Conservation (phyloP, 1,284 basidiomycete genomes). For the Cutaneotrichosporon curvatum region DNA sequence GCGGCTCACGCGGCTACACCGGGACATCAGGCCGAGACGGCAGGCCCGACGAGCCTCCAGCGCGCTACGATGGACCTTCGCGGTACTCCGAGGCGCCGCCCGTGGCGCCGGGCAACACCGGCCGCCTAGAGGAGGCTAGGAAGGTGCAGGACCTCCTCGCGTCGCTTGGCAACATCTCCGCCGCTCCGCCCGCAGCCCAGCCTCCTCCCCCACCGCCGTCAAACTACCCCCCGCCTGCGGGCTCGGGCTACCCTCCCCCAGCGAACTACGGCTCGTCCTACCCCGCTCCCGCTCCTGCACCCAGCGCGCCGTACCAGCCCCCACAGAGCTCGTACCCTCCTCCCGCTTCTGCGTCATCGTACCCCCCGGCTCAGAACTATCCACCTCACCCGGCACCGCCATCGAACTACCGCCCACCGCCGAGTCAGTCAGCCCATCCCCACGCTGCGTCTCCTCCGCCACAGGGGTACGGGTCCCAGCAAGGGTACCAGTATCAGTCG, state of each 20-base stretch:
- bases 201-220: slow-evolving; percentile 1
- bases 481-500: slow-evolving; percentile 1
- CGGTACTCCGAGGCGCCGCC: slow-evolving; percentile 13
- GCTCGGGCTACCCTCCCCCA: background rate
- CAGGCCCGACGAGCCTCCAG: too few relatives aligned
- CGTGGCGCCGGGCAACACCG: slow-evolving; percentile 13
- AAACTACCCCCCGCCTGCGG: background rate
- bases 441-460: slow-evolving; percentile 45
- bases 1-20: background rate
- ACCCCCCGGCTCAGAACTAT: slow-evolving; percentile 1
- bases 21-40: background rate
- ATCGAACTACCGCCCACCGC: slow-evolving; percentile 9
- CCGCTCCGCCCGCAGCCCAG: background rate
- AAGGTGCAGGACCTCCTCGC: slow-evolving; percentile 34
- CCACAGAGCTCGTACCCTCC: background rate
- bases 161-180: slow-evolving; percentile 16
- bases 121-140: slow-evolving; percentile 33
- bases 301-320: background rate
- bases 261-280: background rate
- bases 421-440: slow-evolving; percentile 43
- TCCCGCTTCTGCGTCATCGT: slow-evolving; percentile 4
- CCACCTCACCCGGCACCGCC: slow-evolving; percentile 7
- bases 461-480: slow-evolving; percentile 1
- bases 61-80: background rate
- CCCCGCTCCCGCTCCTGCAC: slow-evolving; percentile 2